These are phyloP conservation scores for Suillus plorans DNA, from an alignment of 768 basidiomycete genomes.

Conservation along the genomic window DNA sequence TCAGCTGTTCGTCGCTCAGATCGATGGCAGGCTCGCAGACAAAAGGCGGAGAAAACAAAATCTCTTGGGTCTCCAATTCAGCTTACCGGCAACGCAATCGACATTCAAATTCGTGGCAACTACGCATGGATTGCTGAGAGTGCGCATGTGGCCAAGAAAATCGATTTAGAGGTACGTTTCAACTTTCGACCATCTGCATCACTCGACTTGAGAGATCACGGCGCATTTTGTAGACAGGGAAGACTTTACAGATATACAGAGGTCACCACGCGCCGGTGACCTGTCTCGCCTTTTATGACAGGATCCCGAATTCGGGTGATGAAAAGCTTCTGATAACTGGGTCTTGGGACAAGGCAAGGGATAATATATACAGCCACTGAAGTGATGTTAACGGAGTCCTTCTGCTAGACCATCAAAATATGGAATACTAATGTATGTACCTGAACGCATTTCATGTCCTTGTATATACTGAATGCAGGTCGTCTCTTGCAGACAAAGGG, in stretches of 20 bases:
- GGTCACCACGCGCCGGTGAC: slow-evolving; percentile 93
- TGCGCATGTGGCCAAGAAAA: slow-evolving; percentile 66
- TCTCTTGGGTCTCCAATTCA: slow-evolving; percentile 77
- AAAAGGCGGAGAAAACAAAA: slow-evolving; percentile 72
- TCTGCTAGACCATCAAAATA: slow-evolving; percentile 71
- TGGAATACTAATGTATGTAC: slow-evolving; percentile 74
- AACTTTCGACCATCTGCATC: neutral
- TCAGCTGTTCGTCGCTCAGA: neutral
- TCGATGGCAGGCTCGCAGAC: slow-evolving; percentile 55
- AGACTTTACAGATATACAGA: slow-evolving; percentile 69
- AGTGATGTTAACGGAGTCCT: slow-evolving; percentile 12
- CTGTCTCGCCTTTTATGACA: slow-evolving; percentile 66
- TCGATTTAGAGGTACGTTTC: slow-evolving; percentile 70
- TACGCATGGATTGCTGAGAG: slow-evolving; percentile 89
- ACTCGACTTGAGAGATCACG: slow-evolving; percentile 2
- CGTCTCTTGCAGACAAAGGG: slow-evolving; percentile 55
- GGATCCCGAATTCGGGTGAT: slow-evolving; percentile 36
- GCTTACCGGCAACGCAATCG: slow-evolving; percentile 72
- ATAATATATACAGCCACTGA: slow-evolving; percentile 1
- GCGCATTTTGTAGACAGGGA: slow-evolving; percentile 62
- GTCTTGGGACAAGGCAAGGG: slow-evolving; percentile 85
- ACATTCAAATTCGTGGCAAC: slow-evolving; percentile 60
- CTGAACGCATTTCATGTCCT: neutral
- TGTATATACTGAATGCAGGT: slow-evolving; percentile 6
- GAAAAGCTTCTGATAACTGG: slow-evolving; percentile 73